Percentiles rank a stretch among this genome's conserved stretches.
These are phyloP conservation scores for Salix caprea DNA, from an alignment of 345 rosid genomes.

Conservation along the genomic window DNA sequence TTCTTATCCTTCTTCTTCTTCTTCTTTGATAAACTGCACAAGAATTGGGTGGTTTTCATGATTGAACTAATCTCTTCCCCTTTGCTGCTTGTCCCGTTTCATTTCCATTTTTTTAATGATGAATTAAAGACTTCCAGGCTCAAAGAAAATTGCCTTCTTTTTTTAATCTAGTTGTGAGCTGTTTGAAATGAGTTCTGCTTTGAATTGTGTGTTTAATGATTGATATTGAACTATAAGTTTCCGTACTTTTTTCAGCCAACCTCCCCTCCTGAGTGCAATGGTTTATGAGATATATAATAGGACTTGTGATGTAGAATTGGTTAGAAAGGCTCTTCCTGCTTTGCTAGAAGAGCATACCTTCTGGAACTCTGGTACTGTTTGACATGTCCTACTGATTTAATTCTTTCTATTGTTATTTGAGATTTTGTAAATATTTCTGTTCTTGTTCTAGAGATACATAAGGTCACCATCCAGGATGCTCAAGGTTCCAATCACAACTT, in stretches of 20 bases:
- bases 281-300: constrained; percentile 50
- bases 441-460: constrained; percentile 52
- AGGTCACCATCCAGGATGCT: constrained; percentile 47
- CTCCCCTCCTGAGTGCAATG: constrained; percentile 88
- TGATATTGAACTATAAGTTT: background rate
- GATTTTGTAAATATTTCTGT: background rate
- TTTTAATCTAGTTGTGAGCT: no score
- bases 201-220: no score
- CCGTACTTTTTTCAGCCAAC: constrained; percentile 48
- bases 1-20: background rate
- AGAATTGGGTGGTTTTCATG: background rate
- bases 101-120: background rate
- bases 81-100: background rate
- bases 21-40: background rate
- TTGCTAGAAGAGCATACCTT: constrained; percentile 66
- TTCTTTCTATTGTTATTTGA: constrained; percentile 3
- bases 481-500: constrained; percentile 41
- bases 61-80: background rate
- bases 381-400: background rate
- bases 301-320: constrained; percentile 58
- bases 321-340: constrained; percentile 49
- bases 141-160: background rate
- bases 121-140: background rate
- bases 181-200: background rate
- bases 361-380: constrained; percentile 66